These are phyloP conservation scores for Trametes cubensis DNA, from an alignment of 768 basidiomycete species.

Conservation along the genomic window DNA sequence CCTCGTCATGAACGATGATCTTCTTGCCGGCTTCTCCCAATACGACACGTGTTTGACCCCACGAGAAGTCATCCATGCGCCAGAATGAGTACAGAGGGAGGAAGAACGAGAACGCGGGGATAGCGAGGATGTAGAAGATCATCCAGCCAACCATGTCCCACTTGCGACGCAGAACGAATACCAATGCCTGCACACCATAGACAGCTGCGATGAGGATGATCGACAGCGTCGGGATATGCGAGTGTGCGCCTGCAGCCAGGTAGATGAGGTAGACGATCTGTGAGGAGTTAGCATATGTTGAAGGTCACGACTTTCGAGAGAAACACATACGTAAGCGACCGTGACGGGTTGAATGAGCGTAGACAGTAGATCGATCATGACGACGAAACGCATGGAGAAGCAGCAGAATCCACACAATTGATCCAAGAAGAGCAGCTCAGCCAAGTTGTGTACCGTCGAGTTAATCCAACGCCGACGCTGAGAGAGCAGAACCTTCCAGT, in stretches of 20 bases:
- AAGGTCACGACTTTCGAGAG: neutral
- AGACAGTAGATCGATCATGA: slow-evolving; percentile 93
- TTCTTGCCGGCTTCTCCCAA: slow-evolving; percentile 96
- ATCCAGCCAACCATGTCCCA: slow-evolving; percentile 99
- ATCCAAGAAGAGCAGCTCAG: slow-evolving; percentile 89
- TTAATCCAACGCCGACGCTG: slow-evolving; percentile 99
- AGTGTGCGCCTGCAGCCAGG: slow-evolving; percentile 65
- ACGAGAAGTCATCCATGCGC: slow-evolving; percentile 97
- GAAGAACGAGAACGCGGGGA: slow-evolving; percentile 91
- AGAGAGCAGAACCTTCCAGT: slow-evolving; percentile 91
- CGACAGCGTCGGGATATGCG: slow-evolving; percentile 76
- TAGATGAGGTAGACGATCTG: slow-evolving; percentile 90
- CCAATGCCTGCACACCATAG: slow-evolving; percentile 83
- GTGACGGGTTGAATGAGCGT: slow-evolving; percentile 85
- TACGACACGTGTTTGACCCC: slow-evolving; percentile 92
- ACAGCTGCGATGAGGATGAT: slow-evolving; percentile 92
- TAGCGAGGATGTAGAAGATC: slow-evolving; percentile 93
- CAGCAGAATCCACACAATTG: slow-evolving; percentile 96
- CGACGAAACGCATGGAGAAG: slow-evolving; percentile 98
- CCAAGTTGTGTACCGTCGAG: slow-evolving; percentile 96
- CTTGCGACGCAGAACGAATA: slow-evolving; percentile 89
- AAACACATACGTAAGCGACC: slow-evolving; percentile 82
- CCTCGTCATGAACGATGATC: slow-evolving; percentile 94
- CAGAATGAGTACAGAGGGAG: slow-evolving; percentile 96
- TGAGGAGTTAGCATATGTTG: slow-evolving; percentile 21